A percentile compares a stretch with the other conserved stretches of the same genome.
phyloP scores from a whole-genome alignment of 164 flowering plant species.

The Aristolochia fimbriata region DNA sequence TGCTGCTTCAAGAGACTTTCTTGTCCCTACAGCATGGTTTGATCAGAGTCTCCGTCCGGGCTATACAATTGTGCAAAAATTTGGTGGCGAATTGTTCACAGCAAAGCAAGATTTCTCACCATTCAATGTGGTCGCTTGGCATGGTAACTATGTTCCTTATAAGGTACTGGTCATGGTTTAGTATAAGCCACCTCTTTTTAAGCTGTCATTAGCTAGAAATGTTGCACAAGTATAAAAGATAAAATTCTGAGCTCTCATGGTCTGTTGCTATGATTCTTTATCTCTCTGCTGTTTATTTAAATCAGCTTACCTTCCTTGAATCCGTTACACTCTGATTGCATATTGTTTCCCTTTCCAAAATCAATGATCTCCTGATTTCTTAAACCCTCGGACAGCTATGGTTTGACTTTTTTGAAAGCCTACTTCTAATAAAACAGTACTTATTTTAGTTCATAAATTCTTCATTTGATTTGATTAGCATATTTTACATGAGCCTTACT shows the following conservation, averaged over 20 bases:
- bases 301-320: no score
- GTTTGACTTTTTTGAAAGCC: no score
- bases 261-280: not conserved
- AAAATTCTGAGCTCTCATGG: not conserved
- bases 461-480: no score
- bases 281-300: no score
- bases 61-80: constrained; percentile 70
- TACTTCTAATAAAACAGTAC: no score
- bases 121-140: constrained; percentile 98
- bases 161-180: constrained; percentile 38
- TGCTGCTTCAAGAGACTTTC: constrained; percentile 88
- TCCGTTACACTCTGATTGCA: no score
- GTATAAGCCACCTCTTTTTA: not conserved
- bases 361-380: no score
- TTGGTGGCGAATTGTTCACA: constrained; percentile 87
- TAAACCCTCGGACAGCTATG: no score
- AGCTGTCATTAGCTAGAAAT: no score
- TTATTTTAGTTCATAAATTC: no score
- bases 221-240: not conserved
- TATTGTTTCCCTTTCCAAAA: no score
- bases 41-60: constrained; percentile 47
- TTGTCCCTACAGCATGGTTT: constrained; percentile 80
- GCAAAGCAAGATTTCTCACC: constrained; percentile 96
- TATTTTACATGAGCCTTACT: no score
- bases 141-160: constrained; percentile 93